These are phyloP conservation scores for Earliella scabrosa DNA, from an alignment of 1,284 basidiomycete genomes.

Conservation along the genomic window DNA sequence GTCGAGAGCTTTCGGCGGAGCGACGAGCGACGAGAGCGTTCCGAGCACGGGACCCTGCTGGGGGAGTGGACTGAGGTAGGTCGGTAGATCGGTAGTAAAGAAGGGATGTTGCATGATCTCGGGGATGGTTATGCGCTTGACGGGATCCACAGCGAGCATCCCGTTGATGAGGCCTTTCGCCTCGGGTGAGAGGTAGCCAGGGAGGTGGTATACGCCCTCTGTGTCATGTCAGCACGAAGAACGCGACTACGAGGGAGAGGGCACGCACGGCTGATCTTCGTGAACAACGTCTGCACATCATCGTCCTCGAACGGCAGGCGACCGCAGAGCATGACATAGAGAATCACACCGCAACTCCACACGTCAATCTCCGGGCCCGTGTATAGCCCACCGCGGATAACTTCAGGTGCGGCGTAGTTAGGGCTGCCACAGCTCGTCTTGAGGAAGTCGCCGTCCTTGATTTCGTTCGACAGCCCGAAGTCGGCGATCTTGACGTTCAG, in stretches of 20 bases:
- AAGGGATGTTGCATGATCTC: slow-evolving; percentile 91
- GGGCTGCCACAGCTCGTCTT: slow-evolving; percentile 96
- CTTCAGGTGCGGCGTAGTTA: slow-evolving; percentile 96
- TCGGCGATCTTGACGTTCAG: slow-evolving; percentile 95
- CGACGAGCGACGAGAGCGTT: slow-evolving; percentile 70
- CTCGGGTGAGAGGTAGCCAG: slow-evolving; percentile 76
- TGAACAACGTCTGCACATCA: slow-evolving; percentile 89
- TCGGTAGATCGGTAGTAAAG: slow-evolving; percentile 84
- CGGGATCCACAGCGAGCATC: slow-evolving; percentile 92
- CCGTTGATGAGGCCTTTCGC: slow-evolving; percentile 78
- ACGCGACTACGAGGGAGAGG: not conserved
- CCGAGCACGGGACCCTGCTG: slow-evolving; percentile 80
- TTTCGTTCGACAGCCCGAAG: slow-evolving; percentile 93
- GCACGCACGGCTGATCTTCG: slow-evolving; percentile 87
- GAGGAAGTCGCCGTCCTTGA: slow-evolving; percentile 93
- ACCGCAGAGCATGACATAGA: slow-evolving; percentile 95
- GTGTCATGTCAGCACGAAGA: slow-evolving; percentile 13
- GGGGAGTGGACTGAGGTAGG: slow-evolving; percentile 86
- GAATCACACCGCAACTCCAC: slow-evolving; percentile 96
- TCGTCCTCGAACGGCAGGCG: slow-evolving; percentile 95
- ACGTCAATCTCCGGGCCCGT: slow-evolving; percentile 97
- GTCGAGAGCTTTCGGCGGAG: slow-evolving; percentile 65
- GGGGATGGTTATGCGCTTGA: slow-evolving; percentile 90
- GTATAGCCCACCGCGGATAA: slow-evolving; percentile 91
- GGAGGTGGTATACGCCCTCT: slow-evolving; percentile 89